Base-by-base conservation (phyloP, 495 filamentous ascomycete species). In the Annulohypoxylon maeteangense region DNA sequence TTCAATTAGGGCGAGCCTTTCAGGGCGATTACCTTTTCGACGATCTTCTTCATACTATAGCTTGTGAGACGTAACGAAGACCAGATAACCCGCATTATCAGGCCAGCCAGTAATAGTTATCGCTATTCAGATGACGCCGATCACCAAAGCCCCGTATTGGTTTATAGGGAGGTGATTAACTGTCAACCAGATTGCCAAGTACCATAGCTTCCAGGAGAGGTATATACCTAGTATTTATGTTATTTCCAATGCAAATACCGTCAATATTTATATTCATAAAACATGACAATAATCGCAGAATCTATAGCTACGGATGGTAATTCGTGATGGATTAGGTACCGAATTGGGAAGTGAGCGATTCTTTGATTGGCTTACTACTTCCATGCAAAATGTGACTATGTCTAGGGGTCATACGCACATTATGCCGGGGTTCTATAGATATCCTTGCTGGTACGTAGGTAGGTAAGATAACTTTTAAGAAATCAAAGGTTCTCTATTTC, bases 341-440 rank as follows among this genome's bases (percentile, higher is more conserved):
- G 10, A 54, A 54, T 32, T 34, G 50, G 50, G 50, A 31, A 32
- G 11, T 18, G 7, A 10, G 14, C 50, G 29, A 34, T 34, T 7
- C 16, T 54, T 20, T 54, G 50, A 54, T 54, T 54, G 50, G 50
- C 50, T 32, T 54, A 54, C 16, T 34, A 7, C 27, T 32, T 34
- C 27, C 27, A 20, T 7, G 47, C 12, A 34, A n/a, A 29, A 54
- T 54, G 27, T 11, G 50, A 54, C 50, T 2, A 16, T 53, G 14
- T 16, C 27, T 18, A n/a, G 50, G 50, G 50, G 27, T 54, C 29
- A 18, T 32, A 32, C 4, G 50, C 34, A 14, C 22, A 27, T 50
- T 22, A 47, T 47, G 38, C 38, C 38, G n/a, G 38, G 38, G 38
- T 42, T 42, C n/a, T 42, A 42, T 42, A 44, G 8, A 11, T 25